Conservation (phyloP, 495 filamentous ascomycete genomes). For the Hyaloscypha bicolor region DNA sequence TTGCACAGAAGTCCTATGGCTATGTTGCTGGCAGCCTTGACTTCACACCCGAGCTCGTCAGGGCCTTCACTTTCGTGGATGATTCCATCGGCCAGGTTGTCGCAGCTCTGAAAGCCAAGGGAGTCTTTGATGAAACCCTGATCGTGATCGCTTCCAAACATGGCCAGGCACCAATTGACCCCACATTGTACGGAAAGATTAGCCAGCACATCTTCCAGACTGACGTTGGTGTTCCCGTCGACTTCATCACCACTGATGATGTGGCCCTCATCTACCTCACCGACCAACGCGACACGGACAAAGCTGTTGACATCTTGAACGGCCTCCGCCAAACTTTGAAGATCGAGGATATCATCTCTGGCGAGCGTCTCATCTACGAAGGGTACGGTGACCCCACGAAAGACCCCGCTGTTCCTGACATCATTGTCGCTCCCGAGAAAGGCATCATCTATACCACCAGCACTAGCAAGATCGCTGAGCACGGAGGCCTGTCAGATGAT, state of each 20-base stretch:
- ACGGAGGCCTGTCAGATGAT: conserved; percentile 39
- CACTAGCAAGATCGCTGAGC: conserved; percentile 39
- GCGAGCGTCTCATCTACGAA: conserved; percentile 28
- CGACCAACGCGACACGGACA: conserved; percentile 26
- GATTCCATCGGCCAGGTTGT: conserved; percentile 33
- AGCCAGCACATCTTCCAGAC: conserved; percentile 29
- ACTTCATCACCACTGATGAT: conserved; percentile 36
- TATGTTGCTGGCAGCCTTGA: conserved; percentile 31
- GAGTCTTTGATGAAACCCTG: conserved; percentile 37
- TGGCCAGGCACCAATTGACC: conserved; percentile 41
- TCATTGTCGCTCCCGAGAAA: conserved; percentile 37
- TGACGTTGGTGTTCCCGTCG: conserved; percentile 32
- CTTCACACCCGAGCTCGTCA: conserved; percentile 36
- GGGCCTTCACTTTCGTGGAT: conserved; percentile 35
- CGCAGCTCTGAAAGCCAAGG: conserved; percentile 37
- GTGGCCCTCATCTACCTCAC: conserved; percentile 42
- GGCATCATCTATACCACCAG: conserved; percentile 42
- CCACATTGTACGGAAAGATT: conserved; percentile 33
- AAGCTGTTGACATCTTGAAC: conserved; percentile 35
- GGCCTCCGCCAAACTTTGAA: conserved; percentile 23
- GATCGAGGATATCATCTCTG: conserved; percentile 38
- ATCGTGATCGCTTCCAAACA: conserved; percentile 43
- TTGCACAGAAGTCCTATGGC: conserved; percentile 39
- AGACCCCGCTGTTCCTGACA: conserved; percentile 42
- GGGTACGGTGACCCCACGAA: conserved; percentile 38